Evolutionary conservation across 202 grass and related monocot genomes (phyloP), one percentile per base, ranked within the genome.

Genomic region (Dendrocalamus latiflorus): DNA sequence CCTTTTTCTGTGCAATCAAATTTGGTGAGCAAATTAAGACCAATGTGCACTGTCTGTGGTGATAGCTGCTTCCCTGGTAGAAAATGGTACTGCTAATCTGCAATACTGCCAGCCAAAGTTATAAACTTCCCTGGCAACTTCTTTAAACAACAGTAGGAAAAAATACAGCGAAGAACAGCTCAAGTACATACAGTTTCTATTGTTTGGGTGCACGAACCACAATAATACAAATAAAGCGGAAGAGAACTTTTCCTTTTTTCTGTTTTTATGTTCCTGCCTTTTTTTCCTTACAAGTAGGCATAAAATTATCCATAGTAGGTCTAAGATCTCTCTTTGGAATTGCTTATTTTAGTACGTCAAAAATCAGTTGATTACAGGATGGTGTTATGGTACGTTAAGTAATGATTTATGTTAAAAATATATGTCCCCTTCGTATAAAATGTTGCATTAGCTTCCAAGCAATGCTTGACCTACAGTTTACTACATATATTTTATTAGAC

Each of bases 61-160:
- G n/a, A 61, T 68, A 56, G 20, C 24, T 54, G 16, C 61, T 79
- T 79, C 61, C 21, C 75, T 73, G n/a, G 55, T 57, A 77, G n/a
- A 71, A 70, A 55, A 22, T 64, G 26, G 65, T 81, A 85, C 61
- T 70, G 33, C 62, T 48, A 65, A 49, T 9, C 43, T 65, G 9
- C 22, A 44, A 53, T 58, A 55, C 17, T 64, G 45, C 28, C 72
- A 36, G 51, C 10, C 25, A 14, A 80, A 84, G 53, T 59, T 57
- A 28, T 49, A 49, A 77, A 53, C 28, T 79, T 41, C 8, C 33
- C 59, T 83, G 39, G 21, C 20, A 59, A 78, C 30, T 66, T 57
- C 21, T 58, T 21, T 50, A 72, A 72, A 45, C 47, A 84, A 54
- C 17, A 15, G 30, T 53, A 72, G 6, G 25, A 65, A 72, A 48